Conservation (phyloP, 2,329 filamentous ascomycete genomes). For the Didymella glomerata region DNA sequence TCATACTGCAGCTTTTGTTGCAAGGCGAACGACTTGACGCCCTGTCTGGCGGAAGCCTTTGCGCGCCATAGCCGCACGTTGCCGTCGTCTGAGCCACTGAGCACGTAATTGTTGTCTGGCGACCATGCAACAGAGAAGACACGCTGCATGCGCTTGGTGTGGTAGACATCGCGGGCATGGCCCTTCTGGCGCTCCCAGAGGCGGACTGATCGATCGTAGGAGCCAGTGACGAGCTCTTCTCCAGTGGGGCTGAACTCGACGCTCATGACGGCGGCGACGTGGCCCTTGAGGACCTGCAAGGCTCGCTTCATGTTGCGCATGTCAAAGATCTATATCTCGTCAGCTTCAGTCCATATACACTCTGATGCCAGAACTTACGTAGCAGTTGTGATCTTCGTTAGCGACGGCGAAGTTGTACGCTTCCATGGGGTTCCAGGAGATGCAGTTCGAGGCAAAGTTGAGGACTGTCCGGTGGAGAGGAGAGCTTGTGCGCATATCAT, state of each 20-base stretch:
- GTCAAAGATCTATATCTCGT: constrained; percentile 72
- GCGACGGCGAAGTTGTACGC: constrained; percentile 94
- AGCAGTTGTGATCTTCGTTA: constrained; percentile 92
- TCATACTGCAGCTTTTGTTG: constrained; percentile 93
- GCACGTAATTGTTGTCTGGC: constrained; percentile 86
- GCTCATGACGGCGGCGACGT: constrained; percentile 93
- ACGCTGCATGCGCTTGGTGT: constrained; percentile 97
- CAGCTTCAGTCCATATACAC: constrained; percentile 1
- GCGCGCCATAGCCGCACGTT: constrained; percentile 91
- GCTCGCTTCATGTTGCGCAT: constrained; percentile 90
- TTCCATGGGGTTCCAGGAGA: constrained; percentile 95
- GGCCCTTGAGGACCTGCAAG: constrained; percentile 87
- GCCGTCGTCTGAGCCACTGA: constrained; percentile 92
- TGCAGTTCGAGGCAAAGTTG: constrained; percentile 91
- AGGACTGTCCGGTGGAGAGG: constrained; percentile 83
- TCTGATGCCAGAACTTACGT: constrained; percentile 49
- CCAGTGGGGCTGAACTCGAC: constrained; percentile 95
- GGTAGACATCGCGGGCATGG: constrained; percentile 91
- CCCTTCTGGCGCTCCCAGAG: constrained; percentile 83
- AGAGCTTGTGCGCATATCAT: constrained; percentile 87
- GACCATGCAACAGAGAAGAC: constrained; percentile 88
- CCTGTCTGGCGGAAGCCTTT: constrained; percentile 81
- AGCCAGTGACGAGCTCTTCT: constrained; percentile 89
- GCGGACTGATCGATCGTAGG: constrained; percentile 86
- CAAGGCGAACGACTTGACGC: constrained; percentile 84